Percentiles rank a stretch among this genome's conserved stretches.
These are phyloP conservation scores for Cytospora paraplurivora DNA, from an alignment of 2,329 filamentous ascomycete genomes.

Conservation along the genomic window DNA sequence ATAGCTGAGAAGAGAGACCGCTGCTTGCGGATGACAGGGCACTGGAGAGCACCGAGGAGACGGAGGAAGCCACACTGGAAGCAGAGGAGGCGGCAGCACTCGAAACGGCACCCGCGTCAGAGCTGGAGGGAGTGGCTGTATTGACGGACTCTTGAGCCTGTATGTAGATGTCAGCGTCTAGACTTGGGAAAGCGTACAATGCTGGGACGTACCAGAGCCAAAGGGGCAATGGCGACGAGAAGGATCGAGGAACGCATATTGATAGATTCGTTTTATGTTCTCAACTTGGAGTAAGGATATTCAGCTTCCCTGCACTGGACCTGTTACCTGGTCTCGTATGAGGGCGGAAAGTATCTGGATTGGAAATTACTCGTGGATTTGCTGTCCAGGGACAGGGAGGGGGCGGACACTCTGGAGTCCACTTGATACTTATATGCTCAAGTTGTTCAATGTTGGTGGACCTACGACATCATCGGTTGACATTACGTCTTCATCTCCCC, in stretches of 20 bases:
- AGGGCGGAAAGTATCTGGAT: too few relatives aligned
- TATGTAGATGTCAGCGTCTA: not conserved
- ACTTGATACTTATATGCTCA: too few relatives aligned
- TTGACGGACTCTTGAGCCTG: constrained; percentile 4
- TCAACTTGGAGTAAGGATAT: too few relatives aligned
- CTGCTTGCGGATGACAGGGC: constrained; percentile 15
- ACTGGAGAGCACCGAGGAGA: constrained; percentile 32
- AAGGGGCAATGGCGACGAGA: constrained; percentile 39
- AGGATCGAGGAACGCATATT: constrained; percentile 53
- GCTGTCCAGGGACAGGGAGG: too few relatives aligned
- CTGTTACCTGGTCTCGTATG: too few relatives aligned
- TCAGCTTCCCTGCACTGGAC: too few relatives aligned
- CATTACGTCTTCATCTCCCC: too few relatives aligned
- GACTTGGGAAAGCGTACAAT: not conserved
- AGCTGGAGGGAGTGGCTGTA: not conserved
- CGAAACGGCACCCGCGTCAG: not conserved
- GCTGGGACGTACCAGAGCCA: constrained; percentile 17
- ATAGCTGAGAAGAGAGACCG: constrained; percentile 29
- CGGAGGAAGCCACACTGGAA: constrained; percentile 26
- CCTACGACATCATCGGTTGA: too few relatives aligned
- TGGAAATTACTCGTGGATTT: too few relatives aligned
- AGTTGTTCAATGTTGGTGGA: too few relatives aligned
- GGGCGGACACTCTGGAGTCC: too few relatives aligned
- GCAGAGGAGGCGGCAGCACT: constrained; percentile 8
- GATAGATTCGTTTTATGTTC: constrained; percentile 13